phyloP scores from a whole-genome alignment of 2,329 filamentous ascomycete species.

The Scedosporium minutisporum region DNA sequence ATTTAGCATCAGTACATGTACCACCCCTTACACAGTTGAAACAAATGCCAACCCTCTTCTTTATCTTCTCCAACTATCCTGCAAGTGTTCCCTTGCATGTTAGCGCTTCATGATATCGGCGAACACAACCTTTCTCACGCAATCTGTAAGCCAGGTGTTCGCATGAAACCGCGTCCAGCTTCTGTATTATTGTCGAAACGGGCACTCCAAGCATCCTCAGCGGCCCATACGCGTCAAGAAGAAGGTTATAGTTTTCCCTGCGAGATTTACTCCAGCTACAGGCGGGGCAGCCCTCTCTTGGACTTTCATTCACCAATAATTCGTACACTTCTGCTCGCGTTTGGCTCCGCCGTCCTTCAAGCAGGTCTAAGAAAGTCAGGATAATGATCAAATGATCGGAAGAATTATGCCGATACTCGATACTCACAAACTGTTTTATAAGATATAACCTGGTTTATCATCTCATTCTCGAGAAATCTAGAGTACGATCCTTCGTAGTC shows the following conservation, averaged over 20 bases:
- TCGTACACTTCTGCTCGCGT: neutral
- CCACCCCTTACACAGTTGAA: slow-evolving; percentile 24
- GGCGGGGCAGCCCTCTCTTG: neutral
- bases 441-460: neutral
- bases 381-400: neutral
- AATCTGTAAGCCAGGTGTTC: neutral
- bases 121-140: neutral
- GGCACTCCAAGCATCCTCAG: neutral
- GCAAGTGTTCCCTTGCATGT: neutral
- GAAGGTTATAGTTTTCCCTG: neutral
- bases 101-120: neutral
- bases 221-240: neutral
- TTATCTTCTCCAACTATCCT: neutral
- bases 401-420: neutral
- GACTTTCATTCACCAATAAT: neutral
- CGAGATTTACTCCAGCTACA: neutral
- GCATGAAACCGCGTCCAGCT: neutral
- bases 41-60: neutral
- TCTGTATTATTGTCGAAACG: neutral
- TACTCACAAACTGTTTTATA: neutral
- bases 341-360: neutral
- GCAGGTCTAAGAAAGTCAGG: neutral
- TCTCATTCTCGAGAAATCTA: neutral
- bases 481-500: neutral
- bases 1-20: slow-evolving; percentile 55